phyloP scores from a whole-genome alignment of 1,139 yeast genomes.

The Sugiyamaella japonica region DNA sequence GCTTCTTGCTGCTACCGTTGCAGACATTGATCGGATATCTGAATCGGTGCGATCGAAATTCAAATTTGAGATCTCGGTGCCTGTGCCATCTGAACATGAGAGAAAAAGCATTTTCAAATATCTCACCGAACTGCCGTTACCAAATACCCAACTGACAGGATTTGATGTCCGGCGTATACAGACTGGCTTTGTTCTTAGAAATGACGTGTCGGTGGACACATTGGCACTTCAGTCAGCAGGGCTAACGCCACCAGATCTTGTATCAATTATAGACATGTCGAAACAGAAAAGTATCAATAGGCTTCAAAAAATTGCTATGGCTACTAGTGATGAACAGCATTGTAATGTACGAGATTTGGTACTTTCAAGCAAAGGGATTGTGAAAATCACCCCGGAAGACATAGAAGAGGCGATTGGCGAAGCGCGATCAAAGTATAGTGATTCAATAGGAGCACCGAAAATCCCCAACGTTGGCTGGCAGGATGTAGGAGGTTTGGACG shows the following conservation, averaged over 20 bases:
- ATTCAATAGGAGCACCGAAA: slow-evolving; percentile 94
- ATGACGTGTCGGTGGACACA: slow-evolving; percentile 58
- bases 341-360: slow-evolving; percentile 30
- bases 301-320: slow-evolving; percentile 35
- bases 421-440: slow-evolving; percentile 86
- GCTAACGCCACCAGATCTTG: slow-evolving; percentile 79
- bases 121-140: slow-evolving; percentile 39
- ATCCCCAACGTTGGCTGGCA: slow-evolving; percentile 96
- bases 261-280: slow-evolving; percentile 68
- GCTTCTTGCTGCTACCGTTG: slow-evolving; percentile 66
- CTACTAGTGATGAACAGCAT: slow-evolving; percentile 31
- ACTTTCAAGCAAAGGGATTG: slow-evolving; percentile 45
- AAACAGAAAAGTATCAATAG: slow-evolving; percentile 59
- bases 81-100: slow-evolving; percentile 79
- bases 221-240: slow-evolving; percentile 92
- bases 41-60: slow-evolving; percentile 65
- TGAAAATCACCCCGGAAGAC: slow-evolving; percentile 61
- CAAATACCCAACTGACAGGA: slow-evolving; percentile 19
- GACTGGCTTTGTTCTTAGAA: slow-evolving; percentile 31
- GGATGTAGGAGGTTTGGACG: slow-evolving; percentile 87
- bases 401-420: slow-evolving; percentile 72
- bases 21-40: slow-evolving; percentile 69
- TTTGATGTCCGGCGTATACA: slow-evolving; percentile 17
- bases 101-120: slow-evolving; percentile 62
- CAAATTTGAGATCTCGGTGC: slow-evolving; percentile 73